These are phyloP conservation scores for Calycina marina DNA, from an alignment of 2,329 filamentous ascomycete genomes.

Conservation along the genomic window DNA sequence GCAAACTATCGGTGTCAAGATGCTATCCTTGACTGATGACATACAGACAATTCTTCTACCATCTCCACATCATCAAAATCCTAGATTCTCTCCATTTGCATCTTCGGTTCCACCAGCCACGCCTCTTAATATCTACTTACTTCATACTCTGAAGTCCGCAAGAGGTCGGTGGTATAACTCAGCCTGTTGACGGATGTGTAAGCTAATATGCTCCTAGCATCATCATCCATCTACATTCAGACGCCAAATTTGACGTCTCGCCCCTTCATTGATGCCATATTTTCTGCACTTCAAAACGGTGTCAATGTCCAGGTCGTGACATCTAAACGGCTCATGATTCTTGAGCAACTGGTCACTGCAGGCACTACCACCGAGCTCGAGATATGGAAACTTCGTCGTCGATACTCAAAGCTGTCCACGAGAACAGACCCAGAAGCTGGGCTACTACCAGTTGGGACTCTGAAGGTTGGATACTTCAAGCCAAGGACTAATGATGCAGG, in stretches of 20 bases:
- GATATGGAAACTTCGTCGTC: conserved; percentile 40
- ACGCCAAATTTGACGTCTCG: conserved; percentile 65
- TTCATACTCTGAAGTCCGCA: conserved; percentile 44
- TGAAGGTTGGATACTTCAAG: conserved; percentile 20
- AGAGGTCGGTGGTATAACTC: conserved; percentile 29
- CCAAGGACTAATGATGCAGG: conserved; percentile 13
- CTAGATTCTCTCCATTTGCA: conserved; percentile 6
- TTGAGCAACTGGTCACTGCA: conserved; percentile 70
- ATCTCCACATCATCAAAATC: conserved; percentile 40
- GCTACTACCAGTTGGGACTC: conserved; percentile 9
- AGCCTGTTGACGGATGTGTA: conserved; percentile 27
- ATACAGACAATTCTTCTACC: conserved; percentile 49
- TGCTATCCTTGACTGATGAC: too few species aligned
- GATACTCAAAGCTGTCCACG: conserved; percentile 28
- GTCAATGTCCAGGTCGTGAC: conserved; percentile 56
- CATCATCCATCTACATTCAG: conserved; percentile 51
- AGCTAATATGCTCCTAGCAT: conserved; percentile 29
- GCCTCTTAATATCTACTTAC: conserved; percentile 50
- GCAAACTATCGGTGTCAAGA: too few species aligned
- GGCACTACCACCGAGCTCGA: conserved; percentile 58
- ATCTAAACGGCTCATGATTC: conserved; percentile 54
- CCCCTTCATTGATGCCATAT: conserved; percentile 45
- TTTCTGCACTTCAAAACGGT: conserved; percentile 47
- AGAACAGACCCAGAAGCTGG: neutral
- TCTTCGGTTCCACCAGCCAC: conserved; percentile 10